Base-by-base conservation (phyloP, 352 stramenopile genomes). In the Phytophthora vignae region DNA sequence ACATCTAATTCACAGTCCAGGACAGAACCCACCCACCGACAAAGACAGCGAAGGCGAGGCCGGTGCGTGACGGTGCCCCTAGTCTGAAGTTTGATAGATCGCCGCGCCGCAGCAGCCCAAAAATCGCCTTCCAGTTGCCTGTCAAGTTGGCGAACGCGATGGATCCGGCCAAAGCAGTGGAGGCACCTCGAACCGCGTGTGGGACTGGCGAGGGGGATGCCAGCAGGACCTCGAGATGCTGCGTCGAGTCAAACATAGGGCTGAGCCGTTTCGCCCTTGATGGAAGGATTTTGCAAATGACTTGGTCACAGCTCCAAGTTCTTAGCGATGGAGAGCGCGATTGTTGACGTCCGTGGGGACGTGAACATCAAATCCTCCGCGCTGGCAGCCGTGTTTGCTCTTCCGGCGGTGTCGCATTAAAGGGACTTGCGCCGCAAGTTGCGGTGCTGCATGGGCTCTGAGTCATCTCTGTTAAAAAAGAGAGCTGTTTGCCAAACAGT, bases 1-100 rank as follows among this genome's bases (percentile, higher is more conserved):
- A 42, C 1, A 42, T 42, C 8, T 15, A 42, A n/a, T 33, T 22
- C 12, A 8, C 8, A 49, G 4, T 33, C 21, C 27, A n/a, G 38
- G 29, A 33, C 19, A 27, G 17, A 25, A 8, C 3, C 0, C 12
- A 74, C 78, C 46, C 38, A 89, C 83, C 81, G 29, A 91, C 76
- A 67, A 88, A 91, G 19, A 91, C 55, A 8, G 74, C 77, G 19
- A 91, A 64, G 1, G 81, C 76, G 21, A 76, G 21, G n/a, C 77
- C 46, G 46, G 74, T 87, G 22, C 77, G 77, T 29, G 81, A 82
- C 11, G 79, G 79, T 7, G 46, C 49, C 17, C 21, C 52, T 36
- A 83, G 27, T 21, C 63, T 67, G 10, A 84, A 49, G 5, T 42
- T 36, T 54, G 64, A 61, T 14, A 69, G 55, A 31, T 74, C 63